Evolutionary conservation across 345 rosid genomes (phyloP).

Genomic region (Camelina laxa): DNA sequence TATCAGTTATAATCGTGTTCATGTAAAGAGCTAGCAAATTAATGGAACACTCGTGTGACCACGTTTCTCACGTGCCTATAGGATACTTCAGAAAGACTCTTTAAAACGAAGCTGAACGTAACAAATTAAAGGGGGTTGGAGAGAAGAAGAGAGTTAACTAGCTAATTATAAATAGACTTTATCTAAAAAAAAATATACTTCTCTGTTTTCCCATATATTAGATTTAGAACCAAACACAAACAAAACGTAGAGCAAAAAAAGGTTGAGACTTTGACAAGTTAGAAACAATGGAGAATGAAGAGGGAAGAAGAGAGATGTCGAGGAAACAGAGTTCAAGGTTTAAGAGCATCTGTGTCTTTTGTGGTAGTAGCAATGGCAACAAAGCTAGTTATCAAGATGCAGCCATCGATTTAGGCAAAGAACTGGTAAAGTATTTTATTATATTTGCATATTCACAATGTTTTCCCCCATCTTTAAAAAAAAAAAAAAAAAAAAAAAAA

Average conservation of each 20-base stretch:
- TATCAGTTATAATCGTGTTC: neutral
- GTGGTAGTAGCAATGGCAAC: slow-evolving; percentile 82
- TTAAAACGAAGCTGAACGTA: slow-evolving; percentile 21
- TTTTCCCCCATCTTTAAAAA: neutral
- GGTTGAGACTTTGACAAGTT: neutral
- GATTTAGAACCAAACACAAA: neutral
- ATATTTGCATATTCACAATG: neutral
- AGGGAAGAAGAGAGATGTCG: slow-evolving; percentile 19
- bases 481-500: no score
- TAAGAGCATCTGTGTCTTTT: slow-evolving; percentile 72
- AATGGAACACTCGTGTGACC: slow-evolving; percentile 19
- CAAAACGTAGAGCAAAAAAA: slow-evolving; percentile 6
- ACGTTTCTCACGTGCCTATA: slow-evolving; percentile 32
- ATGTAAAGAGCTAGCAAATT: neutral
- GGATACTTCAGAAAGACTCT: slow-evolving; percentile 1
- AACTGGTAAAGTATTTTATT: slow-evolving; percentile 51
- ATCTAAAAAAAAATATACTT: slow-evolving; percentile 7
- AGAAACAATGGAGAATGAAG: slow-evolving; percentile 32
- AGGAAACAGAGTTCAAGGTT: slow-evolving; percentile 45
- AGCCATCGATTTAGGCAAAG: slow-evolving; percentile 70
- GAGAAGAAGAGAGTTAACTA: slow-evolving; percentile 18
- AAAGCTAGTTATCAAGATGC: slow-evolving; percentile 79
- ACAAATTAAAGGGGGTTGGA: neutral
- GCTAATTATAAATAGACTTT: neutral
- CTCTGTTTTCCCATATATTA: neutral